Conservation (phyloP, 192 early-diverging fungal genomes). For the Coemansia sp. region DNA sequence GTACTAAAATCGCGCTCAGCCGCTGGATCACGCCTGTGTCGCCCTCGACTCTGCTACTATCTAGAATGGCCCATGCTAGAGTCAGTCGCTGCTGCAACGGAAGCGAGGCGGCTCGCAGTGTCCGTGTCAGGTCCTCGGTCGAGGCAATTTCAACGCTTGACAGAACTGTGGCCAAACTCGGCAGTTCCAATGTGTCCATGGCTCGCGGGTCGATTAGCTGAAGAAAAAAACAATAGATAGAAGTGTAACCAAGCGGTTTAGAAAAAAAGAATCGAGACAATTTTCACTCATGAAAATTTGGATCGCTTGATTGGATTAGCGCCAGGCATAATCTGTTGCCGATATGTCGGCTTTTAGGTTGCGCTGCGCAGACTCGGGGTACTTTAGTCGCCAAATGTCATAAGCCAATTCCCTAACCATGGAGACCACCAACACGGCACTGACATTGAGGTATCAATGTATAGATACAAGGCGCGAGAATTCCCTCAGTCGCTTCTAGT, state of each 20-base stretch:
- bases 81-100: constrained; percentile 23
- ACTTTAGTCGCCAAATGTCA: too few relatives aligned
- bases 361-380: background rate
- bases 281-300: background rate
- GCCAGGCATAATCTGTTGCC: background rate
- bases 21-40: constrained; percentile 4
- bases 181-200: constrained; percentile 2
- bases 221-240: background rate
- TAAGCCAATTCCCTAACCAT: too few relatives aligned
- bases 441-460: too few relatives aligned
- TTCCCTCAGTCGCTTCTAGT: too few relatives aligned
- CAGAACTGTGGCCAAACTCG: constrained; percentile 5
- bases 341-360: background rate
- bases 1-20: constrained; percentile 30
- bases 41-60: constrained; percentile 13
- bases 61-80: constrained; percentile 40
- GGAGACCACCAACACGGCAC: too few relatives aligned
- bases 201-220: background rate
- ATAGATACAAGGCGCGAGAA: too few relatives aligned
- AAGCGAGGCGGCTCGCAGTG: constrained; percentile 23
- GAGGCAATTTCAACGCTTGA: constrained; percentile 9
- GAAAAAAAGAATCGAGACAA: background rate
- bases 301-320: background rate
- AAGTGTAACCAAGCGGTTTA: background rate
- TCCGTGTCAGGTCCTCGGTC: constrained; percentile 42